A percentile compares a stretch with the other conserved stretches of the same genome.
Evolutionary conservation across 352 stramenopile genomes (phyloP).

Genomic region (Phytophthora cactorum): DNA sequence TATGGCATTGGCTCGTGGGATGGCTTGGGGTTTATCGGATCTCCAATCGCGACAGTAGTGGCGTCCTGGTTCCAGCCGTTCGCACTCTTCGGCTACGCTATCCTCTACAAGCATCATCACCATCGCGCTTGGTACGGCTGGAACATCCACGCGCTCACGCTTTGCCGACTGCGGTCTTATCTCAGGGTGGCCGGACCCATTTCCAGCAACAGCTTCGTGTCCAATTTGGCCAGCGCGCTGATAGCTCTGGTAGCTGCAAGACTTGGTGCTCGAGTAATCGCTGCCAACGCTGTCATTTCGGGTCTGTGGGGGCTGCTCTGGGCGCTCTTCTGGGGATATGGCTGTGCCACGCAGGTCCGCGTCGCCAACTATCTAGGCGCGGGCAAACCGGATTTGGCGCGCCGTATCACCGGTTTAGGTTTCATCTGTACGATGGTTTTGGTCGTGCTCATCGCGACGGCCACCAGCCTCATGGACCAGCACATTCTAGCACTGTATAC

Average conservation of each 20-base stretch:
- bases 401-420: conserved; percentile 59
- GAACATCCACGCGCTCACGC: conserved; percentile 54
- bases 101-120: conserved; percentile 67
- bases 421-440: conserved; percentile 62
- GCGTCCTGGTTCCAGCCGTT: conserved; percentile 79
- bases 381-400: conserved; percentile 50
- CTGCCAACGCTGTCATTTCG: conserved; percentile 74
- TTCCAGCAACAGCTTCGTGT: conserved; percentile 75
- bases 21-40: conserved; percentile 79
- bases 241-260: conserved; percentile 72
- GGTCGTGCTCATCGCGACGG: conserved; percentile 50
- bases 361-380: conserved; percentile 82
- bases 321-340: conserved; percentile 84
- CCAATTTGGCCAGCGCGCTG: conserved; percentile 71
- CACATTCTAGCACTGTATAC: conserved; percentile 69
- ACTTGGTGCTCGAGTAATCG: conserved; percentile 64
- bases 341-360: conserved; percentile 77
- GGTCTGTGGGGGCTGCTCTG: conserved; percentile 74
- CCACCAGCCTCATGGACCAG: conserved; percentile 53
- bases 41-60: conserved; percentile 78
- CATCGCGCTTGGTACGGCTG: conserved; percentile 64
- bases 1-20: conserved; percentile 59
- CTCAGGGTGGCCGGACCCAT: conserved; percentile 63
- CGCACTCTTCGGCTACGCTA: conserved; percentile 63
- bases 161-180: conserved; percentile 51